Percentiles rank a stretch among this genome's conserved stretches.
These are phyloP conservation scores for Potentilla sterilis DNA, from an alignment of 306 rosid species.

Conservation along the genomic window DNA sequence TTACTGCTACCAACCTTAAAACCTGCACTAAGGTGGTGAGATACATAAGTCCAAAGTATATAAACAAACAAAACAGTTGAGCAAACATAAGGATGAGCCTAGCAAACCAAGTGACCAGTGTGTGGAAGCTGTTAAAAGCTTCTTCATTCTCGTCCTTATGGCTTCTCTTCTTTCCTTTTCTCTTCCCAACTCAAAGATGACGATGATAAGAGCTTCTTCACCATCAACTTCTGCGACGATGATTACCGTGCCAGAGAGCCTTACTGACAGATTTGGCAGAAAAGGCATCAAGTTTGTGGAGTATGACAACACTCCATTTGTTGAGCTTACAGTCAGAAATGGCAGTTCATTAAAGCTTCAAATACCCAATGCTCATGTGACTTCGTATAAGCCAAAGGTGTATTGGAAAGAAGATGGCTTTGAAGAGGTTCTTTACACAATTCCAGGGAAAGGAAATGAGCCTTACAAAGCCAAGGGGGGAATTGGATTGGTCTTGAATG, in stretches of 20 bases:
- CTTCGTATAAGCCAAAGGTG: constrained; percentile 88
- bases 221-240: constrained; percentile 27
- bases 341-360: constrained; percentile 83
- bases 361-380: constrained; percentile 84
- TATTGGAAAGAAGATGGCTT: constrained; percentile 86
- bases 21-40: background rate
- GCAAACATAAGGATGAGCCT: constrained; percentile 43
- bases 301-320: constrained; percentile 47
- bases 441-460: constrained; percentile 38
- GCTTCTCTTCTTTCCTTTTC: constrained; percentile 85
- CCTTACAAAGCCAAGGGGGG: constrained; percentile 64
- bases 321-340: constrained; percentile 73
- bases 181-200: constrained; percentile 55
- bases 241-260: constrained; percentile 47
- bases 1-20: too few relatives aligned
- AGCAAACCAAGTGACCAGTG: constrained; percentile 29
- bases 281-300: constrained; percentile 82
- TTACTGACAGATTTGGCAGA: constrained; percentile 61
- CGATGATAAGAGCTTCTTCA: constrained; percentile 46
- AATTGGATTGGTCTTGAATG: constrained; percentile 72
- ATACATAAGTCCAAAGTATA: constrained; percentile 15
- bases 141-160: constrained; percentile 48
- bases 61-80: constrained; percentile 33
- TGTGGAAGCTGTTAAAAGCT: constrained; percentile 47
- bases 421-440: constrained; percentile 76